Base-by-base conservation (phyloP, 306 rosid genomes). In the Abrus precatorius region DNA sequence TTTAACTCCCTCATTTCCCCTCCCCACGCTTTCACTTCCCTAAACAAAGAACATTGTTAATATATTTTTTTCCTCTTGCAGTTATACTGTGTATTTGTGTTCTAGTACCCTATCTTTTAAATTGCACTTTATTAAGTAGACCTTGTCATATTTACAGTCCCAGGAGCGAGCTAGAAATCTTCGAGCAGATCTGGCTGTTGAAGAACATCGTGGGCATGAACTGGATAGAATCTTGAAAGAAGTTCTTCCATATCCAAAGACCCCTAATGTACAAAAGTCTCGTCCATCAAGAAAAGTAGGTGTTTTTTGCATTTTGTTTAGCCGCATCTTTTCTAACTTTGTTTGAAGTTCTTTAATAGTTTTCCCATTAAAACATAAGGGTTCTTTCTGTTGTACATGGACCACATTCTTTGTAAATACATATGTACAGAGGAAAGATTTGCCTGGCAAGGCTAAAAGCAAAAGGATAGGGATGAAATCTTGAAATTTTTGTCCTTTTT, bases 171-270 rank as follows among this genome's bases (percentile, higher is more conserved):
- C 97, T 53, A 91, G 93, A 88, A 86, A 82, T 89, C 96, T 95
- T 63, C 84, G 84, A 72, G 92, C 91, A 73, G 97, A 95, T 79
- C 85, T 95, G 81, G 97, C 97, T 67, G 93, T 91, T 53, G 99
- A 95, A 86, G 99, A 95, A 69, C 91, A 89, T 38, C 95, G 94
- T 69, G 94, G 77, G 57, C 90, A 75, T 61, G 99, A 95, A 86
- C 86, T 95, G 68, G 90, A 92, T 83, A 87, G 96, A 90, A 95
- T 95, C 64, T 83, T 95, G 88, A 89, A 88, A 82, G 99, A 95
- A 84, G 91, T 90, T 73, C 90, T 95, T 80, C 98, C 93, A 52
- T 92, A 85, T 88, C 97, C 97, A 77, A 89, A 84, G 84, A 89
- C 84, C 74, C 88, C 97, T 50, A 86, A 56, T 85, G 83, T 72